Evolutionary conservation across 129 eudicot genomes (phyloP).

Genomic region (Artemisia tridentata): DNA sequence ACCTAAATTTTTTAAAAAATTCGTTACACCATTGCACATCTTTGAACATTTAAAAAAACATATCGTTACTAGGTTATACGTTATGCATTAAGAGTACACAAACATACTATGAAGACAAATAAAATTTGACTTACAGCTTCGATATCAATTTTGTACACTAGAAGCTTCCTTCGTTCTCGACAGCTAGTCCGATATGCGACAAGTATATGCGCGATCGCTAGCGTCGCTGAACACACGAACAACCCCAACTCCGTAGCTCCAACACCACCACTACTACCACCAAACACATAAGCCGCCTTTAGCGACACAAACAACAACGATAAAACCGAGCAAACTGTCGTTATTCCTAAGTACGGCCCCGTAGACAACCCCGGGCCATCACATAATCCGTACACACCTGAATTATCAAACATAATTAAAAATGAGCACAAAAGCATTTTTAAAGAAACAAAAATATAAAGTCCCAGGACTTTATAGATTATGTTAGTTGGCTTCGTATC

Average conservation of each 20-base stretch:
- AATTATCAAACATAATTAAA: not conserved
- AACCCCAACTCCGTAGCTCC: conserved; percentile 57
- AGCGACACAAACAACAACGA: conserved; percentile 74
- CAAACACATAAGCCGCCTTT: conserved; percentile 76
- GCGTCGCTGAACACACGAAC: conserved; percentile 53
- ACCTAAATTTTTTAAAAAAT: not conserved
- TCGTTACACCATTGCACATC: not conserved
- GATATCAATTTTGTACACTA: conserved; percentile 83
- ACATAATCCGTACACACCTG: conserved; percentile 89
- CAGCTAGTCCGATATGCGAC: conserved; percentile 91
- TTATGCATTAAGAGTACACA: conserved; percentile 4
- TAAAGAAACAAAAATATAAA: no score
- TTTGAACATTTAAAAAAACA: not conserved
- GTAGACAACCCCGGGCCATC: conserved; percentile 79
- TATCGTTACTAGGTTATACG: conserved; percentile 10
- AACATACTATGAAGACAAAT: not conserved
- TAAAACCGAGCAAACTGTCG: conserved; percentile 66
- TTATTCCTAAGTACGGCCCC: conserved; percentile 73
- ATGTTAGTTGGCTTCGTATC: no score
- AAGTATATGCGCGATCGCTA: conserved; percentile 77
- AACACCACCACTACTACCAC: conserved; percentile 23
- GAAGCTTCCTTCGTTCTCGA: conserved; percentile 87
- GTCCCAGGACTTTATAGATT: no score
- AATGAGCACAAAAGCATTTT: not conserved
- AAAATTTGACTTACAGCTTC: conserved; percentile 62